Conservation (phyloP, 805 yeast species). For the Candida pseudofarinosa region DNA sequence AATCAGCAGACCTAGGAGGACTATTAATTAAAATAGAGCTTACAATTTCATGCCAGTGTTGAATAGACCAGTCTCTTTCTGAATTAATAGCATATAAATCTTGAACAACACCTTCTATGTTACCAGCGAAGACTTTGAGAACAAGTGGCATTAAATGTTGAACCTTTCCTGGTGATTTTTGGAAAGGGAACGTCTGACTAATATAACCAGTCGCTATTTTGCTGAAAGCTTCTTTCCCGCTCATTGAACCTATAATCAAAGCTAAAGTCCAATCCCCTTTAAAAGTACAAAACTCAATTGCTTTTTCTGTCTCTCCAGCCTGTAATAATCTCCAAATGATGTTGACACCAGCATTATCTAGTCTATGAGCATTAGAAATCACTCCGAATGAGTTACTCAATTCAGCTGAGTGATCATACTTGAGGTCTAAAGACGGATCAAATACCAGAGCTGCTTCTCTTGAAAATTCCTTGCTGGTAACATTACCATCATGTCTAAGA, state of each 20-base stretch:
- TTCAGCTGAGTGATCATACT: constrained; percentile 9
- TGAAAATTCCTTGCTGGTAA: constrained; percentile 23
- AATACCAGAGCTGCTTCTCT: constrained; percentile 32
- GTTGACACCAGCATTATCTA: constrained; percentile 36
- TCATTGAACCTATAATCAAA: constrained; percentile 60
- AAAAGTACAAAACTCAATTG: constrained; percentile 57
- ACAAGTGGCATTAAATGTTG: constrained; percentile 49
- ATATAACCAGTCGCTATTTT: constrained; percentile 56
- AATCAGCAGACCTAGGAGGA: constrained; percentile 26
- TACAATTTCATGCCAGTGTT: constrained; percentile 49
- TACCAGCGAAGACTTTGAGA: constrained; percentile 64
- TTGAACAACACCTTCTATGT: constrained; percentile 48
- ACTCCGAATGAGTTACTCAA: constrained; percentile 9
- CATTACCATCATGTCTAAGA: constrained; percentile 28
- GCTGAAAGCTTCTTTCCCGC: constrained; percentile 59
- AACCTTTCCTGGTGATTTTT: constrained; percentile 35
- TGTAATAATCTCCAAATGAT: constrained; percentile 40
- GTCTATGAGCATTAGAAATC: constrained; percentile 38
- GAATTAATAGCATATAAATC: constrained; percentile 40
- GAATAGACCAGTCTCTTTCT: constrained; percentile 46
- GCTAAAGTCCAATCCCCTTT: constrained; percentile 77
- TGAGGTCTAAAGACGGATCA: constrained; percentile 40
- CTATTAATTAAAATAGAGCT: constrained; percentile 35
- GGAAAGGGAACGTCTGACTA: constrained; percentile 41
- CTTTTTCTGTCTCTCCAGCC: constrained; percentile 63